Evolutionary conservation across 164 flowering plant genomes (phyloP), one percentile per base, ranked within the genome.

Genomic region (Malania oleifera): DNA sequence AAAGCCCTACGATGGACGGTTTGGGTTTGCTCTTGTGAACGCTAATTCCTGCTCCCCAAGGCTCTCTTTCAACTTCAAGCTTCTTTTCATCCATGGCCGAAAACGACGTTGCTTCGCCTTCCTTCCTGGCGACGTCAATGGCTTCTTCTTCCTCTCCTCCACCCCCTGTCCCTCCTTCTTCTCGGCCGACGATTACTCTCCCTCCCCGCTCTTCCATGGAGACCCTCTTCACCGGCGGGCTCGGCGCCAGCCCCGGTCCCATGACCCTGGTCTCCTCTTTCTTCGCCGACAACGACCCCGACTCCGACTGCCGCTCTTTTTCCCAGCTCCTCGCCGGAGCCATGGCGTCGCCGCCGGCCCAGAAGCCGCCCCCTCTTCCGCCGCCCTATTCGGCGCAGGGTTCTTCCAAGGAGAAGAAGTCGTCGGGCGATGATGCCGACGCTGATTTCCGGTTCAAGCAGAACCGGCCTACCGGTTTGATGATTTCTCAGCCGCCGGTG

Each of bases 201-300:
- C 84, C 86, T 7, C 75, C 81, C 0, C 67, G 79, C 3, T 28
- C 72, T 7, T 70, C 80, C 11, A 35, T 66, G 29, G 84, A 77
- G 34, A 14, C 63, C n/a, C 22, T 81, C 5, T 76, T 71, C 31
- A n/a, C 53, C 48, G 60, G 67, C 18, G 69, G 69, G 27, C 31
- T 59, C 15, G 81, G 77, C 0, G 72, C 65, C 58, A 82, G 91
- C 38, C 91, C 87, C 0, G 91, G 91, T 5, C 90, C 90, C 20
- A 78, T 84, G 87, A 78, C 82, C 37, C 69, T 82, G 7, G 73
- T 85, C 26, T 80, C 91, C 25, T 77, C 51, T 57, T 72, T 85
- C 60, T 82, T 85, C 69, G 40, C 83, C 55, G 83, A 78, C 15
- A 56, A 62, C 51, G 80, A 82, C 60, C 73, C 75, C 5, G 66